These are phyloP conservation scores for Trypanosoma conorhini DNA, from an alignment of 208 protist genomes.

Conservation along the genomic window DNA sequence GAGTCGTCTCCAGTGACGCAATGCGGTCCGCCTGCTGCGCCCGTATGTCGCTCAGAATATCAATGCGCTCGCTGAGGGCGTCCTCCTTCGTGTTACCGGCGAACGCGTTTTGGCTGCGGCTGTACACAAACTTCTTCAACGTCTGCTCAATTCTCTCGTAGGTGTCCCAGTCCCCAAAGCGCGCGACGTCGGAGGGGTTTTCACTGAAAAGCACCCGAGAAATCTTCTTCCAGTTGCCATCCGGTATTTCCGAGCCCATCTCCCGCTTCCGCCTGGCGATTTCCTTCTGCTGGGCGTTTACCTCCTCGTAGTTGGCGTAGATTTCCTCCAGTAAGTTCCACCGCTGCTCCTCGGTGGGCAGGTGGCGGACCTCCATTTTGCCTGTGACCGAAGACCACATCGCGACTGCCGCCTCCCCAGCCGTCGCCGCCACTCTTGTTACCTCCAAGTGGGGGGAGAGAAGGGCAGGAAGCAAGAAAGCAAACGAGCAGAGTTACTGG, in stretches of 20 bases:
- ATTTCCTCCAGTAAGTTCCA: slow-evolving; percentile 63
- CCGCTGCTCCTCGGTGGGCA: slow-evolving; percentile 42
- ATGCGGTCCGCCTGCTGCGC: slow-evolving; percentile 34
- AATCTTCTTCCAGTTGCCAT: slow-evolving; percentile 72
- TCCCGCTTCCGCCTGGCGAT: slow-evolving; percentile 48
- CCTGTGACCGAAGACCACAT: neutral
- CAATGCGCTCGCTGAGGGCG: slow-evolving; percentile 25
- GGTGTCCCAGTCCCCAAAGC: slow-evolving; percentile 76
- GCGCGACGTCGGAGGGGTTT: neutral
- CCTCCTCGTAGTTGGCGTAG: slow-evolving; percentile 72
- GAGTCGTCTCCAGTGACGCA: slow-evolving; percentile 19
- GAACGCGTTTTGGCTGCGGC: slow-evolving; percentile 21
- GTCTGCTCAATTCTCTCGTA: slow-evolving; percentile 68
- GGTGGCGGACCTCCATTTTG: neutral
- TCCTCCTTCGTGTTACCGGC: neutral
- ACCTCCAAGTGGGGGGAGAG: neutral
- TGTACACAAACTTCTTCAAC: slow-evolving; percentile 76
- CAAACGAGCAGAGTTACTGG: neutral
- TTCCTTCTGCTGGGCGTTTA: slow-evolving; percentile 63
- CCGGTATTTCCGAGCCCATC: slow-evolving; percentile 51
- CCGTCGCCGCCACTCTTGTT: neutral
- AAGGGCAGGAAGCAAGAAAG: slow-evolving; percentile 10
- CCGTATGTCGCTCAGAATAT: slow-evolving; percentile 11
- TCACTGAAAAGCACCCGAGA: slow-evolving; percentile 47
- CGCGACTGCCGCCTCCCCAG: neutral